Percentiles rank a stretch among this genome's conserved stretches.
phyloP scores from a whole-genome alignment of 2,329 filamentous ascomycete genomes.

The Diaporthe caulivora region DNA sequence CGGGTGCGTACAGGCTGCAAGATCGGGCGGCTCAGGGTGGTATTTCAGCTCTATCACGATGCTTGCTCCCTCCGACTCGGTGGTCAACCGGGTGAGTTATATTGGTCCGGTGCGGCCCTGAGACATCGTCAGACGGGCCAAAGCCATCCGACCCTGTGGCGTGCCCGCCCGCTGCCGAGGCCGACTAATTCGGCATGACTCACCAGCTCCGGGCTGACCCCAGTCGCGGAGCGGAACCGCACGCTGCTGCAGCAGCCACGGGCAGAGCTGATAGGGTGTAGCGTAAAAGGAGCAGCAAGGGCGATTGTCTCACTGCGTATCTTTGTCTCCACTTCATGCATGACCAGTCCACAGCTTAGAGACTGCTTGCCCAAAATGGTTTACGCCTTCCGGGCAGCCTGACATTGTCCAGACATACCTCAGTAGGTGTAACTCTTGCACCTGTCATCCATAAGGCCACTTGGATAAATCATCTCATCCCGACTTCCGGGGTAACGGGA shows the following conservation, averaged over 20 bases:
- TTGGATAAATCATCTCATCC: no score
- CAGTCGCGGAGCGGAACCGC: not conserved
- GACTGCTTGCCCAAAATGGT: no score
- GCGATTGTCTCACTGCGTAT: not conserved
- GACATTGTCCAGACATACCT: no score
- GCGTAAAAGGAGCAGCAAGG: not conserved
- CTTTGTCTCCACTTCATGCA: not conserved
- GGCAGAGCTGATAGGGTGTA: not conserved
- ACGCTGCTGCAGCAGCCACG: not conserved
- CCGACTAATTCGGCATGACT: constrained; percentile 7
- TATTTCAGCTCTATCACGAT: not conserved
- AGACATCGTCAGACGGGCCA: not conserved
- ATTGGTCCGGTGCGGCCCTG: not conserved
- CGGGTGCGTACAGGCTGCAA: not conserved
- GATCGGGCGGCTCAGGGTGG: not conserved
- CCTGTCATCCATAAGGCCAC: no score
- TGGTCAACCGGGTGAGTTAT: not conserved
- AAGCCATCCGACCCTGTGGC: not conserved
- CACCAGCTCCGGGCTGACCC: constrained; percentile 1
- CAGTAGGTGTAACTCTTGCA: no score
- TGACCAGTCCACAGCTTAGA: no score
- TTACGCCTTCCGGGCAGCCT: no score
- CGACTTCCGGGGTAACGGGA: no score
- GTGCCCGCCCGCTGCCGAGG: constrained; percentile 18
- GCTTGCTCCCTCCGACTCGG: not conserved